These are phyloP conservation scores for Fonsecaea nubica DNA, from an alignment of 2,329 filamentous ascomycete genomes.

Conservation along the genomic window DNA sequence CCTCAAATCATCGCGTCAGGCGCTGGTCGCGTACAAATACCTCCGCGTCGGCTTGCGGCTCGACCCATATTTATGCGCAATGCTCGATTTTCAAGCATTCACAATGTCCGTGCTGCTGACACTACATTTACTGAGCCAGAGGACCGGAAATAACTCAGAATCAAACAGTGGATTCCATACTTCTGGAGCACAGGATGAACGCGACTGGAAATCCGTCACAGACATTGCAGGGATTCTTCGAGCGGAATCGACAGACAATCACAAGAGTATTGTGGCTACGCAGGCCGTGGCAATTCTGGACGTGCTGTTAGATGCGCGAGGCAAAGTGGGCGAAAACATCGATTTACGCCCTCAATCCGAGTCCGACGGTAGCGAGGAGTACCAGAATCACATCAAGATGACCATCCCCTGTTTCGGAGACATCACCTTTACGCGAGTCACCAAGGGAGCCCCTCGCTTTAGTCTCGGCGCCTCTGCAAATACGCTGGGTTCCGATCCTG, in stretches of 20 bases:
- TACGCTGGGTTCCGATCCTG: no score
- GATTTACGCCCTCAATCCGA: neutral
- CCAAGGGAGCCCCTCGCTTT: neutral
- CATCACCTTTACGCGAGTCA: neutral
- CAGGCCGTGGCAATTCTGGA: slow-evolving; percentile 5
- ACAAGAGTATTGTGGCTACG: neutral
- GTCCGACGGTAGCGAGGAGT: neutral
- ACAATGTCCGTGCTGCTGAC: slow-evolving; percentile 12
- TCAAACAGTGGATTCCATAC: neutral
- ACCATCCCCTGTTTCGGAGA: slow-evolving; percentile 17
- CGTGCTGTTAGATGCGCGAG: neutral
- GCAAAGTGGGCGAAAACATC: neutral
- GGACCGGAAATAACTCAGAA: neutral
- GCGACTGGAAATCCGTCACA: neutral
- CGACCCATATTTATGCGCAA: slow-evolving; percentile 17
- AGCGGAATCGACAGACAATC: neutral
- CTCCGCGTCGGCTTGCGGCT: slow-evolving; percentile 9
- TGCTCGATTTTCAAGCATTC: slow-evolving; percentile 18
- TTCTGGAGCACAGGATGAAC: neutral
- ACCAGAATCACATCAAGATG: neutral
- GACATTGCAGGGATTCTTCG: slow-evolving; percentile 8
- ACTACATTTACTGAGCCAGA: slow-evolving; percentile 7
- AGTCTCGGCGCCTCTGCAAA: neutral
- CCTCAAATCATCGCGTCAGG: slow-evolving; percentile 2
- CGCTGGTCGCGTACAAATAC: slow-evolving; percentile 13